Evolutionary conservation across 192 early-diverging fungal species (phyloP).

Genomic region (Dimargaris xerosporica): DNA sequence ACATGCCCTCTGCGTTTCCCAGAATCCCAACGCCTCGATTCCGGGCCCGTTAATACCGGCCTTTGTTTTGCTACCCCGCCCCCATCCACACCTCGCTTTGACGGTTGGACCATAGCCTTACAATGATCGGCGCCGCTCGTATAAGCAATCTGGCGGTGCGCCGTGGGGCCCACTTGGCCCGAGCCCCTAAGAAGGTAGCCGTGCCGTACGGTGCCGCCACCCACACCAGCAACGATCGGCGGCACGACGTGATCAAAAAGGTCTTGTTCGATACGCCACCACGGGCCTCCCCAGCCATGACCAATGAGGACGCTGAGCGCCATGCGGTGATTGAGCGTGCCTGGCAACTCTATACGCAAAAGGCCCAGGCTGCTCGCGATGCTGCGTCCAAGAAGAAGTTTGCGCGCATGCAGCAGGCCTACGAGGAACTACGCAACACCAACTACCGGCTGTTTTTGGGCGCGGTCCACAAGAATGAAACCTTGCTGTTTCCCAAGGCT

Average conservation of each 20-base stretch:
- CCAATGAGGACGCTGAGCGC: slow-evolving; percentile 37
- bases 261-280: slow-evolving; percentile 47
- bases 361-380: slow-evolving; percentile 28
- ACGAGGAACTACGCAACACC: slow-evolving; percentile 43
- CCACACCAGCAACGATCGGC: slow-evolving; percentile 27
- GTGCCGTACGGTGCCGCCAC: slow-evolving; percentile 7
- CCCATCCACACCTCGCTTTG: too few relatives aligned
- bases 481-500: slow-evolving; percentile 47
- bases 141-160: too few relatives aligned
- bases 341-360: slow-evolving; percentile 38
- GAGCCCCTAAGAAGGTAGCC: too few relatives aligned
- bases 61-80: too few relatives aligned
- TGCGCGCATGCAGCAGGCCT: slow-evolving; percentile 43
- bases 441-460: slow-evolving; percentile 41
- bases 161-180: too few relatives aligned
- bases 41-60: too few relatives aligned
- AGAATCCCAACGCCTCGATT: too few relatives aligned
- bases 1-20: too few relatives aligned
- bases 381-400: slow-evolving; percentile 37
- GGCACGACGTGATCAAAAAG: slow-evolving; percentile 54
- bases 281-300: slow-evolving; percentile 22
- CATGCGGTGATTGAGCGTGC: slow-evolving; percentile 62
- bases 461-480: slow-evolving; percentile 38
- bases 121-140: too few relatives aligned
- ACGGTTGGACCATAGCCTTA: too few relatives aligned